Evolutionary conservation across 345 rosid species (phyloP).

Genomic region (Melaleuca quinquenervia): DNA sequence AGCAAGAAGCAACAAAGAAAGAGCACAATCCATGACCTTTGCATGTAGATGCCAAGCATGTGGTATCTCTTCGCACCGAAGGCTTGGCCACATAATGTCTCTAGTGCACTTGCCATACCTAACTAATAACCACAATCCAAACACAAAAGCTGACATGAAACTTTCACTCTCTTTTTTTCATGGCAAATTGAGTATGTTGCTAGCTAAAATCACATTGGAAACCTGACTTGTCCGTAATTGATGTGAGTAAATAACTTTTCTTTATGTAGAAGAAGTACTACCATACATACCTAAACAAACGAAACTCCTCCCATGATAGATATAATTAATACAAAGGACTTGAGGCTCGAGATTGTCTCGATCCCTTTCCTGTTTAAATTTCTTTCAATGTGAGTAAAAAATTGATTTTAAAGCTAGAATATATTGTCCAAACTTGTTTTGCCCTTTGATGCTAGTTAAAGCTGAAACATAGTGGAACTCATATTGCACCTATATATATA

Average conservation of each 20-base stretch:
- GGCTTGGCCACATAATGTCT: constrained; percentile 3
- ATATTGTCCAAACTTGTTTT: neutral
- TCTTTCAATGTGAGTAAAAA: neutral
- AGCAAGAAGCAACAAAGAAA: constrained; percentile 1
- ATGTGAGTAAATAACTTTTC: neutral
- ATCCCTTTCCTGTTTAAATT: neutral
- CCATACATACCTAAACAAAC: neutral
- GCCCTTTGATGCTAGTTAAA: neutral
- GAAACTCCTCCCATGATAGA: neutral
- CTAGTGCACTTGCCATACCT: constrained; percentile 8
- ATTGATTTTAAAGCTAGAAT: neutral
- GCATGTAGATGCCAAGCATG: constrained; percentile 5
- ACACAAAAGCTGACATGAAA: neutral
- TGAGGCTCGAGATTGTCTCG: neutral
- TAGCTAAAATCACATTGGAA: neutral
- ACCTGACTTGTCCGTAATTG: neutral
- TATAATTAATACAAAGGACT: neutral
- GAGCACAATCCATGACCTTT: neutral
- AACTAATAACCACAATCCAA: neutral
- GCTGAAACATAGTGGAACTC: neutral
- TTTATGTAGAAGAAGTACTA: neutral
- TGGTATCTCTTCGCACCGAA: constrained; percentile 1
- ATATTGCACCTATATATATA: neutral
- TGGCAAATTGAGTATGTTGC: neutral
- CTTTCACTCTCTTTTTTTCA: neutral